Conservation (phyloP, 352 stramenopile species). For the Sclerospora graminicola region DNA sequence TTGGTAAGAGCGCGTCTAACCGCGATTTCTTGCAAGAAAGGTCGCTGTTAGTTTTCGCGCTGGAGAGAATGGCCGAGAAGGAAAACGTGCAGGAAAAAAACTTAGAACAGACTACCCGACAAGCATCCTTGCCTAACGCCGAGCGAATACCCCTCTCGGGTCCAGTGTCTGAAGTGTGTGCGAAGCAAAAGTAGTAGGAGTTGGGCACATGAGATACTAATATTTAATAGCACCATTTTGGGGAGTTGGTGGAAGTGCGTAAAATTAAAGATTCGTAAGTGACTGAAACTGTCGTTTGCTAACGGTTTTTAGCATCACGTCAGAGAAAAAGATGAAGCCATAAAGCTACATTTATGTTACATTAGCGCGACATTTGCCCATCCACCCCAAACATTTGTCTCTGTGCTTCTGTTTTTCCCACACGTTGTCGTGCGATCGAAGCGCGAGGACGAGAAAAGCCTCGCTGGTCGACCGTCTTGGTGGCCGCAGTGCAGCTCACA, state of each 20-base stretch:
- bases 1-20: constrained; percentile 61
- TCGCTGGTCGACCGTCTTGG: constrained; percentile 11
- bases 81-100: constrained; percentile 11
- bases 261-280: constrained; percentile 8
- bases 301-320: too few species aligned
- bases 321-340: background rate
- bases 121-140: constrained; percentile 30
- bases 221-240: constrained; percentile 22
- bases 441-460: constrained; percentile 20
- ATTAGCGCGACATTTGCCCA: constrained; percentile 11
- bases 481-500: constrained; percentile 8
- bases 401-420: constrained; percentile 26
- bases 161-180: constrained; percentile 26
- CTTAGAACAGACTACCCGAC: constrained; percentile 18
- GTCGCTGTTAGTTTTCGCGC: constrained; percentile 58
- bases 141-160: constrained; percentile 25
- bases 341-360: constrained; percentile 3
- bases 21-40: constrained; percentile 70
- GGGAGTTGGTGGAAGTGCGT: background rate
- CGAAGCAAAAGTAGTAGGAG: constrained; percentile 24
- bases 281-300: constrained; percentile 1
- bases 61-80: constrained; percentile 51
- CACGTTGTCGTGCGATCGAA: constrained; percentile 17
- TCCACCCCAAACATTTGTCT: constrained; percentile 3
- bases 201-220: constrained; percentile 8